Conservation (phyloP, 805 yeast genomes). For the Schizosaccharomyces cryophilus region DNA sequence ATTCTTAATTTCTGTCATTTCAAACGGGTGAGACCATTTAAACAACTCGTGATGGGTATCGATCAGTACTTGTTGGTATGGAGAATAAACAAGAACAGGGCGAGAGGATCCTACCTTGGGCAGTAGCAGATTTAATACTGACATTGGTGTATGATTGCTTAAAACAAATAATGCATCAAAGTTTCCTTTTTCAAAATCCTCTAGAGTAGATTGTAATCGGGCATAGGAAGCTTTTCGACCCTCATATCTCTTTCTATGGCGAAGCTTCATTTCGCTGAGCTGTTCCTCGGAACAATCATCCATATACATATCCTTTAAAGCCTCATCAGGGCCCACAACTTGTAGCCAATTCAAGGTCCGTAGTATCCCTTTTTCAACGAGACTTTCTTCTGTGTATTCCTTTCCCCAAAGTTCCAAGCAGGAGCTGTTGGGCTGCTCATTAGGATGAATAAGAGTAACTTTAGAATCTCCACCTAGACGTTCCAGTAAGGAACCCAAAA, state of each 20-base stretch:
- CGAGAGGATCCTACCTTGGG: constrained; percentile 60
- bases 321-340: background rate
- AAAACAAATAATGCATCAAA: constrained; percentile 17
- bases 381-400: background rate
- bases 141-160: constrained; percentile 43
- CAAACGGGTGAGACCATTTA: constrained; percentile 28
- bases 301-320: constrained; percentile 15
- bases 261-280: constrained; percentile 3
- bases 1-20: constrained; percentile 48
- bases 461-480: constrained; percentile 53
- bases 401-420: background rate
- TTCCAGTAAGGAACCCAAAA: constrained; percentile 66
- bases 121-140: constrained; percentile 36
- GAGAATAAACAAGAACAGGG: constrained; percentile 62
- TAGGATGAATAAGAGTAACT: constrained; percentile 61
- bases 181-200: constrained; percentile 12
- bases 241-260: background rate
- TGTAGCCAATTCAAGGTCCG: background rate
- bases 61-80: constrained; percentile 54
- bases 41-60: constrained; percentile 47
- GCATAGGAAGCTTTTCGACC: background rate
- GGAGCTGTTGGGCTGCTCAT: constrained; percentile 61
- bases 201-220: constrained; percentile 5
- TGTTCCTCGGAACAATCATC: constrained; percentile 41
- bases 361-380: background rate